Evolutionary conservation across 1,284 basidiomycete species (phyloP).

Genomic region (Cryptococcus sp.): DNA sequence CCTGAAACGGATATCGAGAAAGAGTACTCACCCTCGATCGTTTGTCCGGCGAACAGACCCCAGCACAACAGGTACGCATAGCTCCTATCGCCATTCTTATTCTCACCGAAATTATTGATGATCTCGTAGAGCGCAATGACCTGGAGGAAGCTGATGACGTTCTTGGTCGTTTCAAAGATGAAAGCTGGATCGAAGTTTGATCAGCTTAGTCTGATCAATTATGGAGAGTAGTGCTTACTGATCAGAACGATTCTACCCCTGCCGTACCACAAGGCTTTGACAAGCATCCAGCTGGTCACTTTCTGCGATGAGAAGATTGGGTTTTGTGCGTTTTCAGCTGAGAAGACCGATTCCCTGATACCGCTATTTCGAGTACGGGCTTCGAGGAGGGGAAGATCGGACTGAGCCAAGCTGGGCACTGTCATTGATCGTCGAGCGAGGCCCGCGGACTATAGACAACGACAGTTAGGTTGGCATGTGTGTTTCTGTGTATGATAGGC

Average conservation of each 20-base stretch:
- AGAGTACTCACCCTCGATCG: slow-evolving; percentile 27
- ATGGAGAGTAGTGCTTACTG: slow-evolving; percentile 23
- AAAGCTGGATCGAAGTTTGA: slow-evolving; percentile 26
- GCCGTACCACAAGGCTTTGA: slow-evolving; percentile 37
- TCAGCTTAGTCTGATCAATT: background rate
- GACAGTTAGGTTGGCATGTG: too few relatives aligned
- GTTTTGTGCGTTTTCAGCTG: slow-evolving; percentile 6
- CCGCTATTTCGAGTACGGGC: slow-evolving; percentile 36
- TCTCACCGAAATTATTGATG: slow-evolving; percentile 36
- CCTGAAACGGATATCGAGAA: background rate
- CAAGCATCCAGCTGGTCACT: slow-evolving; percentile 34
- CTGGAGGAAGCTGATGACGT: slow-evolving; percentile 36
- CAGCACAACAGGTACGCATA: slow-evolving; percentile 51
- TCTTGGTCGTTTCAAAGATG: slow-evolving; percentile 33
- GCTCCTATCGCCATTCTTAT: slow-evolving; percentile 26
- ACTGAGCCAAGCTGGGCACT: slow-evolving; percentile 31
- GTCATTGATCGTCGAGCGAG: slow-evolving; percentile 32
- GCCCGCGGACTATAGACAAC: slow-evolving; percentile 19
- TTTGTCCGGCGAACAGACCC: slow-evolving; percentile 45
- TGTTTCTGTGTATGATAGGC: background rate
- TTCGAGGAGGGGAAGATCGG: slow-evolving; percentile 47
- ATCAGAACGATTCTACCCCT: slow-evolving; percentile 31
- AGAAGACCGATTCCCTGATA: slow-evolving; percentile 11
- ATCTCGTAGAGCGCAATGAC: slow-evolving; percentile 45
- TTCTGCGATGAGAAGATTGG: slow-evolving; percentile 9